Conservation (phyloP, 31 red algal species). For the Odonthalia washingtoniensis region DNA sequence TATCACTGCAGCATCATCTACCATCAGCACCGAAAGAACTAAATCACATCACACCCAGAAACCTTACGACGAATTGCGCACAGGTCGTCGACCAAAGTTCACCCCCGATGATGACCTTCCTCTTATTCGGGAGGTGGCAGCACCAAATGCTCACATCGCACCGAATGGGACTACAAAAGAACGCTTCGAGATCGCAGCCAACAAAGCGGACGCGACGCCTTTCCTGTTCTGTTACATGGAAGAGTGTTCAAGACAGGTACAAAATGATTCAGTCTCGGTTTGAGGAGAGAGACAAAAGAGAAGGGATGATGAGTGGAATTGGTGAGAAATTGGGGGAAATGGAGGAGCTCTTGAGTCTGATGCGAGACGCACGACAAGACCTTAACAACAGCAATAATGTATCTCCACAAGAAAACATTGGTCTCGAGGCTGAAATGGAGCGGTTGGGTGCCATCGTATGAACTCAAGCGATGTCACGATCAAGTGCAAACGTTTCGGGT, state of each 20-base stretch:
- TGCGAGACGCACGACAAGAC: conserved; percentile 8
- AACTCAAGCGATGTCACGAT: not conserved
- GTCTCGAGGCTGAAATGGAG: conserved; percentile 18
- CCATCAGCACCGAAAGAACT: no score
- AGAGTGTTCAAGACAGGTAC: conserved; percentile 38
- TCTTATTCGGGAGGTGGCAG: no score
- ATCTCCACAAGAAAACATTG: not conserved
- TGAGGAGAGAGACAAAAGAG: conserved; percentile 8
- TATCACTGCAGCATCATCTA: no score
- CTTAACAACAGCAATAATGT: not conserved
- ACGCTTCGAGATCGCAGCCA: conserved; percentile 25
- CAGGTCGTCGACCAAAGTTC: conserved; percentile 34
- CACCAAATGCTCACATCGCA: conserved; percentile 48
- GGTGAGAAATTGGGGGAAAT: not conserved
- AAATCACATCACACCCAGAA: no score
- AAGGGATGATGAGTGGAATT: conserved; percentile 20
- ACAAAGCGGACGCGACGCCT: not conserved
- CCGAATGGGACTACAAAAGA: conserved; percentile 14
- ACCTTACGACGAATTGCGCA: not conserved
- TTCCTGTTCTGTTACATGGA: conserved; percentile 33
- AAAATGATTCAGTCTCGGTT: conserved; percentile 23
- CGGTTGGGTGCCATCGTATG: not conserved
- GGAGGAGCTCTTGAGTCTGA: conserved; percentile 38
- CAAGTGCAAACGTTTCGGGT: not conserved
- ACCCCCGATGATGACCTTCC: conserved; percentile 47